Base-by-base conservation (phyloP, 768 basidiomycete species). In the Rubroboletus satanas region DNA sequence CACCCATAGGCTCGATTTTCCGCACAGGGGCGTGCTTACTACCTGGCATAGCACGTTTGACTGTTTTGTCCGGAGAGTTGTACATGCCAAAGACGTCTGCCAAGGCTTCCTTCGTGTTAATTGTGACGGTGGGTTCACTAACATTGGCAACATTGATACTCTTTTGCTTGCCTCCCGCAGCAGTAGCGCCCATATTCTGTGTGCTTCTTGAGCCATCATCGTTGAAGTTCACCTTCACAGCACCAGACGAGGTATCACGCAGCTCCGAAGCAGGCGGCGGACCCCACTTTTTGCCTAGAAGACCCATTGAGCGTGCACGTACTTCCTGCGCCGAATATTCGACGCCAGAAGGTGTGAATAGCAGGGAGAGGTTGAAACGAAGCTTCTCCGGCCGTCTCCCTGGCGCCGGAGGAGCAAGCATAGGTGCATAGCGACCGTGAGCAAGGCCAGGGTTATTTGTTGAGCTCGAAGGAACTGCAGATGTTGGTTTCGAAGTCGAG, bases 1-100 rank as follows among this genome's bases (percentile, higher is more conserved):
- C 66, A 41, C 61, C 80, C 12, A 84, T 74, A 17, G 83, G 79
- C 42, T 87, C 85, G 21, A 91, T 73, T 64, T 81, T 85, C 68
- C 77, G 82, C 32, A 88, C 74, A 32, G 87, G 86, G 0, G 85
- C 87, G 65, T 89, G 82, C 64, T 88, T 89, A 61, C 83, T 87
- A 23, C 88, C 87, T 5, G 81, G 79, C 60, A 77, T 67, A 15
- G 75, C 62, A 26, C 78, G 70, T 48, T 79, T 82, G 43, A 78
- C 77, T 0, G 86, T 86, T 72, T 85, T 90, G 57, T 90, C 89
- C 3, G 90, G 90, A 9, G 89, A 91, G 68, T 97, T 96, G 68
- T 94, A 98, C 88, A 98, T 93, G 49, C 87, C 88, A 73, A 95
- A 93, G 39, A 98, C 93, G 65, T 98, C 93, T 12, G 84, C 89